Conservation (phyloP, 2,329 filamentous ascomycete species). For the Penicillium sp. region DNA sequence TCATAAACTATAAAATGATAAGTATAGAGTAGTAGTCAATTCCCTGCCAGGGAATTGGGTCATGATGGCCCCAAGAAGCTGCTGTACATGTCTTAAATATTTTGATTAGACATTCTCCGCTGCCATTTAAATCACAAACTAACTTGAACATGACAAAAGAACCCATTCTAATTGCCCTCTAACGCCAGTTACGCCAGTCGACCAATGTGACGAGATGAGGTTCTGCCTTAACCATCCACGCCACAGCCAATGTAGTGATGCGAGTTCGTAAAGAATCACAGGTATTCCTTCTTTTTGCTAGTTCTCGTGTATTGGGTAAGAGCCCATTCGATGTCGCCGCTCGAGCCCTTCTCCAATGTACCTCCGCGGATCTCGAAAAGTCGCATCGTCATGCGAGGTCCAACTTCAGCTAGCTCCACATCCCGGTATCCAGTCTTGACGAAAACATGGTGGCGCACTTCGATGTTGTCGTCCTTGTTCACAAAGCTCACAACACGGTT, state of each 20-base stretch:
- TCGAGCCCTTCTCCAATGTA: constrained; percentile 82
- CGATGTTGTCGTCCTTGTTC: constrained; percentile 83
- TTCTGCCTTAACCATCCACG: constrained; percentile 18
- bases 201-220: constrained; percentile 15
- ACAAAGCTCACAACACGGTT: constrained; percentile 90
- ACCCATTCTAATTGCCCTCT: constrained; percentile 19
- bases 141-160: constrained; percentile 22
- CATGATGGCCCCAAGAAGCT: not conserved
- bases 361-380: constrained; percentile 90
- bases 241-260: constrained; percentile 17
- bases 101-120: not conserved
- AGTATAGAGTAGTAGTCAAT: not conserved
- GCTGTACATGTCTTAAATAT: not conserved
- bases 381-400: constrained; percentile 95
- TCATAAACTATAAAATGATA: too few species aligned
- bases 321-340: constrained; percentile 95
- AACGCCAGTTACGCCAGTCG: constrained; percentile 35
- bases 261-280: constrained; percentile 49
- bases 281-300: constrained; percentile 90
- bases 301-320: constrained; percentile 94
- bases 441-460: constrained; percentile 91
- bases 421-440: constrained; percentile 88
- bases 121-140: not conserved
- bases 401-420: constrained; percentile 84
- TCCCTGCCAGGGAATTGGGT: too few species aligned